phyloP scores from a whole-genome alignment of 2,329 filamentous ascomycete species.

The Epichloe coenophiala region DNA sequence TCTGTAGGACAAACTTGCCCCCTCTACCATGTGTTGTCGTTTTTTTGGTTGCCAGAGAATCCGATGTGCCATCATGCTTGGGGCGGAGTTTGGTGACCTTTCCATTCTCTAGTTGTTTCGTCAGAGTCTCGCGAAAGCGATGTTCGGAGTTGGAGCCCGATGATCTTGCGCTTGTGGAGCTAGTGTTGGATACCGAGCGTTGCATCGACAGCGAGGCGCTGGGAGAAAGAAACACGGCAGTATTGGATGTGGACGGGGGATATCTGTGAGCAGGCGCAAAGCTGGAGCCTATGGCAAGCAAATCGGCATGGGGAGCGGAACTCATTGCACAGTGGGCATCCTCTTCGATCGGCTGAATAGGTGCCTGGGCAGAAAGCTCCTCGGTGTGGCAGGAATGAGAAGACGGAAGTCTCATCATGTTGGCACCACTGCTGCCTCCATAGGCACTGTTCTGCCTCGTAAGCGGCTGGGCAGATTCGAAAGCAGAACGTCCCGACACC shows the following conservation, averaged over 20 bases:
- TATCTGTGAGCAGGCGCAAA: slow-evolving; percentile 17
- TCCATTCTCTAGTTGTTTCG: slow-evolving; percentile 31
- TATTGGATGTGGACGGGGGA: slow-evolving; percentile 8
- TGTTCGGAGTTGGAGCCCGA: slow-evolving; percentile 28
- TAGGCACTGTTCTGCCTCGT: slow-evolving; percentile 30
- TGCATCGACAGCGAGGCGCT: slow-evolving; percentile 24
- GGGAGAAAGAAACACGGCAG: background rate
- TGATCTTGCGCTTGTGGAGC: slow-evolving; percentile 28
- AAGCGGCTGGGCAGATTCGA: slow-evolving; percentile 25
- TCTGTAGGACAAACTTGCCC: slow-evolving; percentile 31
- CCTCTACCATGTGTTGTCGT: slow-evolving; percentile 20
- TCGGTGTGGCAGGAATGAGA: slow-evolving; percentile 19
- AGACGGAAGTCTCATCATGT: slow-evolving; percentile 26
- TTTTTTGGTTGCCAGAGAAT: slow-evolving; percentile 6
- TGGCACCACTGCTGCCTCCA: slow-evolving; percentile 16
- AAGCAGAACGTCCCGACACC: slow-evolving; percentile 25
- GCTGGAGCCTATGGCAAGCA: slow-evolving; percentile 25
- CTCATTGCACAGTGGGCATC: slow-evolving; percentile 15
- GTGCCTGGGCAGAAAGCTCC: slow-evolving; percentile 10
- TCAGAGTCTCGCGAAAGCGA: slow-evolving; percentile 34
- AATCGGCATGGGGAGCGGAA: slow-evolving; percentile 15
- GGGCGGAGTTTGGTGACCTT: slow-evolving; percentile 27
- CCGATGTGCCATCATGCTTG: slow-evolving; percentile 22
- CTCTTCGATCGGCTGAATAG: slow-evolving; percentile 6
- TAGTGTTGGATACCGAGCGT: slow-evolving; percentile 32